Evolutionary conservation across 1,284 basidiomycete genomes (phyloP).

Genomic region (Cutaneotrichosporon spelunceum): DNA sequence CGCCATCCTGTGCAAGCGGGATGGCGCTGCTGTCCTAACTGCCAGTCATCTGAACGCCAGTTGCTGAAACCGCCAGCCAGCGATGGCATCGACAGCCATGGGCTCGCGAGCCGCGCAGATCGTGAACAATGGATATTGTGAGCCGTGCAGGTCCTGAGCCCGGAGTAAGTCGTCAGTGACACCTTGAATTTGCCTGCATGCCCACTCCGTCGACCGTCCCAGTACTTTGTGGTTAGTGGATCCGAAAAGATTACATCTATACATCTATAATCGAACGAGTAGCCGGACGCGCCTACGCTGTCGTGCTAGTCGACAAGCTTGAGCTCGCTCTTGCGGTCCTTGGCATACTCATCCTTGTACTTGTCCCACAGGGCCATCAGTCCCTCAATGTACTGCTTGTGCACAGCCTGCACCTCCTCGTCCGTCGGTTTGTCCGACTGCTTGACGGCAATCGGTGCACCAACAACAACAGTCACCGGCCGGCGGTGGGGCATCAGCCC

Average conservation of each 20-base stretch:
- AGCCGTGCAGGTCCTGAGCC: no score
- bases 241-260: neutral
- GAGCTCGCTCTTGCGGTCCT: conserved; percentile 50
- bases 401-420: conserved; percentile 75
- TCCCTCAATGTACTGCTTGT: conserved; percentile 86
- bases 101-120: no score
- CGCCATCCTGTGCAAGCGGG: no score
- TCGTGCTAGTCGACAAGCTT: conserved; percentile 49
- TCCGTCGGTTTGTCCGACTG: conserved; percentile 74
- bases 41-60: no score
- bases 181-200: neutral
- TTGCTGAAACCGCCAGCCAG: no score
- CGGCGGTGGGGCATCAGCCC: conserved; percentile 74
- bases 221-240: neutral
- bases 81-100: no score
- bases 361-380: conserved; percentile 88
- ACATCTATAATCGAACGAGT: neutral
- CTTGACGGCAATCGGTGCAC: conserved; percentile 48
- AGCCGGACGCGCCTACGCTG: neutral
- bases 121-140: no score
- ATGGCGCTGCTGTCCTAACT: no score
- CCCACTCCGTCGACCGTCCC: neutral
- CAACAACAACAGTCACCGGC: conserved; percentile 78
- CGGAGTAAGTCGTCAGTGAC: neutral
- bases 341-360: conserved; percentile 64